Percentiles rank a stretch among this genome's conserved stretches.
These are phyloP conservation scores for Houttuynia cordata DNA, from an alignment of 164 flowering plant genomes.

Conservation along the genomic window DNA sequence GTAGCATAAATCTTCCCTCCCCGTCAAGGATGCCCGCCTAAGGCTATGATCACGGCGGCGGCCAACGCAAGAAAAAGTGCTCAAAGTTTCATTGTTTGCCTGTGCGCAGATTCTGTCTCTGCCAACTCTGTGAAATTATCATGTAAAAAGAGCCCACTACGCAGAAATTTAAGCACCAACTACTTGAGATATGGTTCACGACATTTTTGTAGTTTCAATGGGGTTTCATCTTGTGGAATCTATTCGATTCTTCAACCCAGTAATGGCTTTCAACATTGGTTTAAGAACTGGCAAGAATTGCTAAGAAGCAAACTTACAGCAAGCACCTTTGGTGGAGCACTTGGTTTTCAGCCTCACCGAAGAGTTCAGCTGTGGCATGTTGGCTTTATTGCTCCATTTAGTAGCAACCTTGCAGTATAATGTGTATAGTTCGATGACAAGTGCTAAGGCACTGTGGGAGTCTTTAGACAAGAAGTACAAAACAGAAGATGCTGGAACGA, in stretches of 20 bases:
- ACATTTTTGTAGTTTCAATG: conserved; percentile 2
- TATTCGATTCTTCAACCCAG: conserved; percentile 23
- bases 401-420: conserved; percentile 39
- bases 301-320: conserved; percentile 53
- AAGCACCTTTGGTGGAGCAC: conserved; percentile 51
- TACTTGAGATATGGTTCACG: neutral
- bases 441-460: too few species aligned
- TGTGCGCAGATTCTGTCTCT: too few species aligned
- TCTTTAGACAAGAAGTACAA: too few species aligned
- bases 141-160: too few species aligned
- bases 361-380: conserved; percentile 58
- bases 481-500: too few species aligned
- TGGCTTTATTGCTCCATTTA: conserved; percentile 41
- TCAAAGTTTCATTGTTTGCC: neutral
- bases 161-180: too few species aligned
- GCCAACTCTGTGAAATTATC: too few species aligned
- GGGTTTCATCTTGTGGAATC: conserved; percentile 5
- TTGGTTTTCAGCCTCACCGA: conserved; percentile 49
- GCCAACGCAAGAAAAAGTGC: too few species aligned
- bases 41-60: too few species aligned
- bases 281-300: conserved; percentile 56
- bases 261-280: conserved; percentile 41
- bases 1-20: too few species aligned
- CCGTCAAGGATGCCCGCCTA: too few species aligned
- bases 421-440: too few species aligned